These are phyloP conservation scores for Rhodomyrtus tomentosa DNA, from an alignment of 345 rosid species.

Conservation along the genomic window DNA sequence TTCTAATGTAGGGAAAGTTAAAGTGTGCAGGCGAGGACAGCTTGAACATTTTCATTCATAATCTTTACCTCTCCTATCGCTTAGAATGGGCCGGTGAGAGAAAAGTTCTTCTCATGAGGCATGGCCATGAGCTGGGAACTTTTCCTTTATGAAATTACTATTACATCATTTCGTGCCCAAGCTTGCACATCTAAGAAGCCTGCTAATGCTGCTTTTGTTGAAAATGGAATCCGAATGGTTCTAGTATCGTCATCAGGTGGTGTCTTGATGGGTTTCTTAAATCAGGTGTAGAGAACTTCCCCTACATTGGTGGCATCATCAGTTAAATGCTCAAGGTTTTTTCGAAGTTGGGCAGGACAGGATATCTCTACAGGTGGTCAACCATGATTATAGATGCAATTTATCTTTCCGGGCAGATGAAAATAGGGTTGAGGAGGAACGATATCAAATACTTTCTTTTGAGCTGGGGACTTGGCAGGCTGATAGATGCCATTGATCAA, in stretches of 20 bases:
- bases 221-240: background rate
- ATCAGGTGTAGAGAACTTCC: background rate
- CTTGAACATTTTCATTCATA: slow-evolving; percentile 42
- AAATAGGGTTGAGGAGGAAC: background rate
- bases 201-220: background rate
- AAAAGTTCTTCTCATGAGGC: slow-evolving; percentile 50
- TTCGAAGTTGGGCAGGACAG: background rate
- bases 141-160: slow-evolving; percentile 34
- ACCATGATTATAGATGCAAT: background rate
- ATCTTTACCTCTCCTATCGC: slow-evolving; percentile 75
- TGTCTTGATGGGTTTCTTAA: background rate
- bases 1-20: slow-evolving; percentile 33
- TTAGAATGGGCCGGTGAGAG: slow-evolving; percentile 53
- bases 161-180: background rate
- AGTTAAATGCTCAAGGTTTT: background rate
- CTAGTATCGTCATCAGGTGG: background rate
- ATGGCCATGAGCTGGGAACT: slow-evolving; percentile 50
- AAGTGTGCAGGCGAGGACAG: slow-evolving; percentile 29
- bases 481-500: background rate
- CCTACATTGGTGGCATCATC: background rate
- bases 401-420: background rate
- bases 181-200: background rate
- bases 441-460: background rate
- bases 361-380: background rate
- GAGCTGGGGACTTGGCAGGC: background rate